Conservation (phyloP, 2,329 filamentous ascomycete genomes). For the Colletotrichum sp. region DNA sequence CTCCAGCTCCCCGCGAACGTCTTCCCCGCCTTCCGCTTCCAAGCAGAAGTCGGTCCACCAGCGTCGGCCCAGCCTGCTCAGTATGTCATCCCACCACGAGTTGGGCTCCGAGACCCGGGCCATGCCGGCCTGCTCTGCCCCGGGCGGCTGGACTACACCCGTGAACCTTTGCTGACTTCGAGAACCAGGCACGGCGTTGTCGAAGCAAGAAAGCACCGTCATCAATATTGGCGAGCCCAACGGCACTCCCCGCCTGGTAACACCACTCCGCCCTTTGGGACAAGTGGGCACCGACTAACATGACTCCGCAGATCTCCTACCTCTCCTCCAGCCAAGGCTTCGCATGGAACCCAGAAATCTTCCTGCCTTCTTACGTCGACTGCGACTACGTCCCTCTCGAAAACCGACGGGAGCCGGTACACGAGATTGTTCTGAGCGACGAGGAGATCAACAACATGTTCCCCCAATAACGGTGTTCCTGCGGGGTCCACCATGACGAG, state of each 20-base stretch:
- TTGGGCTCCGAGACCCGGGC: background rate
- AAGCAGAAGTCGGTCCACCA: conserved; percentile 52
- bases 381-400: conserved; percentile 78
- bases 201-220: conserved; percentile 78
- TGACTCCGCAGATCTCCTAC: conserved; percentile 71
- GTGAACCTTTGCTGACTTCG: conserved; percentile 30
- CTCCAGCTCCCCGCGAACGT: conserved; percentile 60
- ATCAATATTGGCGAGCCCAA: conserved; percentile 80
- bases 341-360: conserved; percentile 86
- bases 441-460: conserved; percentile 75
- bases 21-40: conserved; percentile 44
- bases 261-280: conserved; percentile 29
- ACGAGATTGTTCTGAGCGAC: conserved; percentile 79
- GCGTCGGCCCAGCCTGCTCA: conserved; percentile 67
- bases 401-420: conserved; percentile 76
- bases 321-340: conserved; percentile 82
- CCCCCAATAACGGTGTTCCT: conserved; percentile 55
- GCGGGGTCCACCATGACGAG: background rate
- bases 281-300: background rate
- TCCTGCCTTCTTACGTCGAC: conserved; percentile 79
- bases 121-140: background rate
- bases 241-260: conserved; percentile 73
- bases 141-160: background rate
- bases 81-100: conserved; percentile 40
- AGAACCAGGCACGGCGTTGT: conserved; percentile 69